Percentiles rank a stretch among this genome's conserved stretches.
phyloP scores from a whole-genome alignment of 305 asterid species.

The Lippia alba region DNA sequence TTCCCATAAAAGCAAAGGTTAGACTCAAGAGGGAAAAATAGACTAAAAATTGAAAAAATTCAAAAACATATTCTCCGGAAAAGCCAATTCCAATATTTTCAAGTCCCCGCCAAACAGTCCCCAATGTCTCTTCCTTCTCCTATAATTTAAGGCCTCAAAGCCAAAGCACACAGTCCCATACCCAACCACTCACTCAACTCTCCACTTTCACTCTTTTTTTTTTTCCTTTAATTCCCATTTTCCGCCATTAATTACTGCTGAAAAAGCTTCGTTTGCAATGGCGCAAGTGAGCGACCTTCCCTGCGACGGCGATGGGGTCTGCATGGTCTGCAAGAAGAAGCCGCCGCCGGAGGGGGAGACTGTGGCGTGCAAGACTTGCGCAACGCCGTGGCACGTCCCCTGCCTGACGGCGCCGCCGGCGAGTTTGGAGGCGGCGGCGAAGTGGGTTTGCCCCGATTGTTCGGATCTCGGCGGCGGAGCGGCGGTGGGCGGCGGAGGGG shows the following conservation, averaged over 20 bases:
- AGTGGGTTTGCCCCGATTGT: constrained; percentile 90
- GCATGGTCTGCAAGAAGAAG: constrained; percentile 76
- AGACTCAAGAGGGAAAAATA: constrained; percentile 38
- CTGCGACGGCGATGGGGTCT: constrained; percentile 81
- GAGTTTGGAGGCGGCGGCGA: constrained; percentile 61
- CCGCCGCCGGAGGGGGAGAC: constrained; percentile 52
- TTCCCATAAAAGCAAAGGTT: neutral
- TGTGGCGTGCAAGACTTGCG: constrained; percentile 74
- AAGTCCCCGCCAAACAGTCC: constrained; percentile 51
- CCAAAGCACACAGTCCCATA: constrained; percentile 40
- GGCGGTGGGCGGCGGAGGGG: constrained; percentile 45
- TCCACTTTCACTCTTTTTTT: constrained; percentile 34
- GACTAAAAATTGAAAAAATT: constrained; percentile 30
- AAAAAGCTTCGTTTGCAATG: constrained; percentile 38
- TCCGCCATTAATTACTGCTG: neutral
- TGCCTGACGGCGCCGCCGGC: constrained; percentile 58
- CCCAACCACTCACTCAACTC: constrained; percentile 39
- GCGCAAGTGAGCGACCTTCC: constrained; percentile 68
- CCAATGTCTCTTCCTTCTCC: constrained; percentile 19
- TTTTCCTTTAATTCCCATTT: constrained; percentile 7
- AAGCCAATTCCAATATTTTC: constrained; percentile 6
- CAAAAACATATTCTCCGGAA: constrained; percentile 37
- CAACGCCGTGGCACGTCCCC: constrained; percentile 83
- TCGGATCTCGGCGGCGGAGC: constrained; percentile 34
- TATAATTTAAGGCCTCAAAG: constrained; percentile 18